Percentiles rank a stretch among this genome's conserved stretches.
Conservation (phyloP, 1,139 yeast species). For the Yarrowia galli region DNA sequence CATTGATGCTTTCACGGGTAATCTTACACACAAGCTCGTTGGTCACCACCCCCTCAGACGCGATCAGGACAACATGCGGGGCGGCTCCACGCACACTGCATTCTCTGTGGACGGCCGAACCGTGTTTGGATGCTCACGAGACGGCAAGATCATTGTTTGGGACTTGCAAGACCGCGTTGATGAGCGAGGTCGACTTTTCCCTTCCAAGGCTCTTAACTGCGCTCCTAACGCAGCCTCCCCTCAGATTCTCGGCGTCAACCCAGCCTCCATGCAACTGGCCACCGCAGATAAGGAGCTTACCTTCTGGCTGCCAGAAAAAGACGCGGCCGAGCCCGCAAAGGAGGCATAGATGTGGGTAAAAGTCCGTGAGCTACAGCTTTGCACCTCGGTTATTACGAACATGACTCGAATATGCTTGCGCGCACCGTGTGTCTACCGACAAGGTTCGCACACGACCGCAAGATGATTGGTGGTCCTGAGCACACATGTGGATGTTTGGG, state of each 20-base stretch:
- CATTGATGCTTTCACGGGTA: slow-evolving; percentile 76
- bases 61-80: slow-evolving; percentile 44
- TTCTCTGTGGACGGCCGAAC: slow-evolving; percentile 84
- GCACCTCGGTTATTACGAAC: slow-evolving; percentile 15
- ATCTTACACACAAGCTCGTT: slow-evolving; percentile 59
- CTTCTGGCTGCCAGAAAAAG: slow-evolving; percentile 52
- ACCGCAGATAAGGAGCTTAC: slow-evolving; percentile 72
- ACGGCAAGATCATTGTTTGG: slow-evolving; percentile 66
- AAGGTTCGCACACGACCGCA: neutral
- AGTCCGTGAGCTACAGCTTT: neutral
- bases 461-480: neutral
- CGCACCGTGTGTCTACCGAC: neutral
- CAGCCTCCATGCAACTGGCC: slow-evolving; percentile 76
- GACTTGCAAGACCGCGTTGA: slow-evolving; percentile 51
- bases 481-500: neutral
- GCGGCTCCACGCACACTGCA: slow-evolving; percentile 56
- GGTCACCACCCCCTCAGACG: slow-evolving; percentile 54
- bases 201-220: slow-evolving; percentile 47
- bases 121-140: slow-evolving; percentile 68
- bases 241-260: slow-evolving; percentile 75
- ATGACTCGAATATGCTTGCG: neutral
- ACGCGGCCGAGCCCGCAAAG: slow-evolving; percentile 8
- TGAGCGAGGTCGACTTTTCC: slow-evolving; percentile 52
- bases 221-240: slow-evolving; percentile 56
- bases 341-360: slow-evolving; percentile 10